Evolutionary conservation across 148 eudicot species (phyloP).

Genomic region (Nyssa sinensis): DNA sequence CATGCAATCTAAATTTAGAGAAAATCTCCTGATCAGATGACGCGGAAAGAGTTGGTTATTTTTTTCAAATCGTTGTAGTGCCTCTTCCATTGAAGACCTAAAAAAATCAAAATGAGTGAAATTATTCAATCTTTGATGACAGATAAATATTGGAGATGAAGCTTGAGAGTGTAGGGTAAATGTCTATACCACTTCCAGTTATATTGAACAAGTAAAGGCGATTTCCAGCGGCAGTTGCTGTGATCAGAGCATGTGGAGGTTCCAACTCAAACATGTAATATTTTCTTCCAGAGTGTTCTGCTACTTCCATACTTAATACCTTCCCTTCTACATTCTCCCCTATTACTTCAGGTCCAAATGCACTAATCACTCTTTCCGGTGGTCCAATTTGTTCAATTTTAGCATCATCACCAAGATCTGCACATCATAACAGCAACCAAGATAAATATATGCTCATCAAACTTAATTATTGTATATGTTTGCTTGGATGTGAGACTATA

Average conservation of each 20-base stretch:
- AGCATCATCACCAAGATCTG: conserved; percentile 71
- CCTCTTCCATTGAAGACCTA: conserved; percentile 96
- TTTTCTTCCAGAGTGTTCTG: conserved; percentile 76
- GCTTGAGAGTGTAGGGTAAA: background rate
- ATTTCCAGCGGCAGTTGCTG: conserved; percentile 97
- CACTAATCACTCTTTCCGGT: conserved; percentile 82
- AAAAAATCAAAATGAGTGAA: conserved; percentile 12
- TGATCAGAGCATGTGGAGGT: conserved; percentile 84
- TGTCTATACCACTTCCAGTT: conserved; percentile 57
- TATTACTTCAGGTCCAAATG: conserved; percentile 93
- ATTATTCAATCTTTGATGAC: background rate
- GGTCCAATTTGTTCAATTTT: conserved; percentile 74
- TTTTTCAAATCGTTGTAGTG: conserved; percentile 75
- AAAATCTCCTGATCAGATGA: conserved; percentile 36
- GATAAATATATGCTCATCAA: background rate
- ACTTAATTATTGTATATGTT: background rate
- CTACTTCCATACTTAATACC: conserved; percentile 67
- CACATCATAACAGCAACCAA: background rate
- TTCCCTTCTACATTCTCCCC: conserved; percentile 95
- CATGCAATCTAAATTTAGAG: background rate
- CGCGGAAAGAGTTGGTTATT: conserved; percentile 82
- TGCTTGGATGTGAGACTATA: background rate
- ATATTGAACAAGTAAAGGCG: conserved; percentile 81
- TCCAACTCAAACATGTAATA: conserved; percentile 92
- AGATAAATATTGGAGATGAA: background rate